Percentiles rank a stretch among this genome's conserved stretches.
Conservation (phyloP, 257 asterid genomes). For the Penstemon newberryi region DNA sequence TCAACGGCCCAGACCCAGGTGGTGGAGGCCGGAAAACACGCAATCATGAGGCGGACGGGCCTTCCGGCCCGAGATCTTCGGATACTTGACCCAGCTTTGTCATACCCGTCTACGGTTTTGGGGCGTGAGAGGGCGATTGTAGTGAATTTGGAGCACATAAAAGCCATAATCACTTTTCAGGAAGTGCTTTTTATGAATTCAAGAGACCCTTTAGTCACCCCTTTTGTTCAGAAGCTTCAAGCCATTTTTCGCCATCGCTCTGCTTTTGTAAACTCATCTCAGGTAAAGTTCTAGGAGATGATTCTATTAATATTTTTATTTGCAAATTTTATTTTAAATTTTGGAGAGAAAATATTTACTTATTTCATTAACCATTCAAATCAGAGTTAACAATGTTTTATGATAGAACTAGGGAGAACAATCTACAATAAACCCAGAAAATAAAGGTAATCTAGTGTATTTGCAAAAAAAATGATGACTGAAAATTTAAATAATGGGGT, state of each 20-base stretch:
- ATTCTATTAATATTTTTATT: no score
- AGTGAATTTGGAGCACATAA: slow-evolving; percentile 71
- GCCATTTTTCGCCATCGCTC: slow-evolving; percentile 54
- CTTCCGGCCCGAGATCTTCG: slow-evolving; percentile 92
- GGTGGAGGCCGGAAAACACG: slow-evolving; percentile 77
- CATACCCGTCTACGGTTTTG: slow-evolving; percentile 70
- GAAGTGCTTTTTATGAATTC: slow-evolving; percentile 69
- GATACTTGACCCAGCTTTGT: slow-evolving; percentile 67
- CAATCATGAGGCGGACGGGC: slow-evolving; percentile 79
- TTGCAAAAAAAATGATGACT: no score
- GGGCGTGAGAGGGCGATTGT: slow-evolving; percentile 87
- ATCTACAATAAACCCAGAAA: no score
- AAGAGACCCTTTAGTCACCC: slow-evolving; percentile 63
- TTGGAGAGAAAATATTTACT: no score
- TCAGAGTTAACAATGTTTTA: no score
- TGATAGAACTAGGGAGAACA: no score
- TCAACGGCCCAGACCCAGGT: slow-evolving; percentile 59
- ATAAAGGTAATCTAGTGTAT: no score
- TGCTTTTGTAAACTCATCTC: slow-evolving; percentile 17
- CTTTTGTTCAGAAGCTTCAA: slow-evolving; percentile 70
- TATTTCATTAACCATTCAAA: no score
- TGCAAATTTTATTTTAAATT: no score
- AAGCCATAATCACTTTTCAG: slow-evolving; percentile 73
- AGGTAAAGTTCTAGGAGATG: not conserved
- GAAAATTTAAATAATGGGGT: no score